Evolutionary conservation across 2,329 filamentous ascomycete genomes (phyloP).

Genomic region (Pezicula carpinea): DNA sequence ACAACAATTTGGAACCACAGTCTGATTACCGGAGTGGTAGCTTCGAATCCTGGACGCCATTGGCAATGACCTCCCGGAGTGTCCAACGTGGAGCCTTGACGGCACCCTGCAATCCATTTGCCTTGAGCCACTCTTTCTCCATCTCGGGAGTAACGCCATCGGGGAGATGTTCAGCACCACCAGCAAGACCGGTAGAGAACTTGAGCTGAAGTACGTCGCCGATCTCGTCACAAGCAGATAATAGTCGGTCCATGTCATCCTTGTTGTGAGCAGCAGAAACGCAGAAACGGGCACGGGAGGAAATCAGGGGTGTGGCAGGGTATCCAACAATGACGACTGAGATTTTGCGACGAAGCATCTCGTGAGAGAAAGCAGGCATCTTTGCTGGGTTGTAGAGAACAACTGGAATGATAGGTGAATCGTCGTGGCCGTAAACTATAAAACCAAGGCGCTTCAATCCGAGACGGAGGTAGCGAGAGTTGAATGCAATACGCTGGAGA

Average conservation of each 20-base stretch:
- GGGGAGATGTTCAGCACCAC: conserved; percentile 73
- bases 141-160: conserved; percentile 67
- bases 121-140: conserved; percentile 62
- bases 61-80: conserved; percentile 66
- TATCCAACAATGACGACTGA: conserved; percentile 97
- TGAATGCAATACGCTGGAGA: conserved; percentile 93
- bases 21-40: conserved; percentile 48
- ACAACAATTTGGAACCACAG: conserved; percentile 1
- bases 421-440: conserved; percentile 96
- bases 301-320: conserved; percentile 91
- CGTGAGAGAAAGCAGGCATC: conserved; percentile 96
- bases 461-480: conserved; percentile 95
- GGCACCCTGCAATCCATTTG: conserved; percentile 45
- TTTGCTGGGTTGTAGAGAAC: conserved; percentile 98
- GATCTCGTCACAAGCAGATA: conserved; percentile 87
- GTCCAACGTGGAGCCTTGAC: conserved; percentile 61
- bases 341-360: conserved; percentile 97
- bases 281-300: conserved; percentile 91
- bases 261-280: conserved; percentile 96
- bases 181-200: conserved; percentile 93
- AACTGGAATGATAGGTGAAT: conserved; percentile 93
- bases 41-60: conserved; percentile 66
- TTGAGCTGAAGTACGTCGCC: conserved; percentile 91
- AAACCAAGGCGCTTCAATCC: conserved; percentile 94
- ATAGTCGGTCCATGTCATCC: conserved; percentile 87